Base-by-base conservation (phyloP, 2,329 filamentous ascomycete genomes). In the Xylariomycetidae sp. region DNA sequence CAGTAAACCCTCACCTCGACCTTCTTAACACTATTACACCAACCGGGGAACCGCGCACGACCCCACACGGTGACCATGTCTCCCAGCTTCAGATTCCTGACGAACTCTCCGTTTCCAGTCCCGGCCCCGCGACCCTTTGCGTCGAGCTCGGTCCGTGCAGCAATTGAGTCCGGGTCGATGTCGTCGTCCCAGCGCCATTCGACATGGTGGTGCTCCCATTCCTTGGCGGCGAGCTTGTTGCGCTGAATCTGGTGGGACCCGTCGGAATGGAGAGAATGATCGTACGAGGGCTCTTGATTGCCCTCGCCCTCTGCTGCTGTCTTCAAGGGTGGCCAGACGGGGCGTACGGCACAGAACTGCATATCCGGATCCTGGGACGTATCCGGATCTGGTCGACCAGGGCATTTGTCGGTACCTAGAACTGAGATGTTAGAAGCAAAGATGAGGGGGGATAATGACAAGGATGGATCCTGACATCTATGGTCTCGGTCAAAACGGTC, bases 1-100 rank as follows among this genome's bases (percentile, higher is more conserved):
- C 74, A 82, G 48, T 75, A 80, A 16, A 81, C 62, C 37, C 75
- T 71, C 18, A 81, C 57, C 50, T 64, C 62, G 3, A 72, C 69
- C 10, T 56, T 62, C 29, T 70, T 52, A 8, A 80, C 52, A 10
- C 56, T 33, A 40, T 81, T 81, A 2, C 34, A 28, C 78, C 78
- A 82, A 0, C 58, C 67, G 0, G 50, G 54, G 35, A 75, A 81
- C 37, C 77, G 66, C 3, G 74, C 66, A 54, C 72, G 77, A 1
- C 61, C 76, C 77, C 77, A 82, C 2, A 82, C 48, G 0, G 76
- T 80, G 9, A 82, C 57, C 13, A 77, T 67, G 44, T 82, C 78
- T 1, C 78, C 78, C n/a, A 77, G 43, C 43, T 66, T 69, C 43
- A 82, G 49, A 28, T 57, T 61, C 12, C 70, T 66, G 20, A 82